phyloP scores from a whole-genome alignment of 2,329 filamentous ascomycete genomes.

The Ophiostoma ulmi region DNA sequence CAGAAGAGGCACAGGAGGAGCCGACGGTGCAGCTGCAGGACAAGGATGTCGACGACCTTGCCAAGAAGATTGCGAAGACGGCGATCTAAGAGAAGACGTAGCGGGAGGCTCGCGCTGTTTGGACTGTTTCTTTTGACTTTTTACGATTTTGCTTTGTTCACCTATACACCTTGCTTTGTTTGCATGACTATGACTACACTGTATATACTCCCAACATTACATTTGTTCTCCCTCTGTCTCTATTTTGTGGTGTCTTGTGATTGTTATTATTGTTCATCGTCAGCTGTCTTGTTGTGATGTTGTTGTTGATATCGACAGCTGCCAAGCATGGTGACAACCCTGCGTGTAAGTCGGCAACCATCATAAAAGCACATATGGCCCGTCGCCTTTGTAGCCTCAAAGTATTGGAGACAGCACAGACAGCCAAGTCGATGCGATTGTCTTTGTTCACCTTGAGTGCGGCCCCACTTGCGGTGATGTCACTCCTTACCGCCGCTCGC shows the following conservation, averaged over 20 bases:
- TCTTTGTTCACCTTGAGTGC: background rate
- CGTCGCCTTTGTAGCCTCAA: background rate
- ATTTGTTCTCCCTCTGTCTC: background rate
- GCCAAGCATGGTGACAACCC: background rate
- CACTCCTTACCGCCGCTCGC: background rate
- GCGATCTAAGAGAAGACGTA: constrained; percentile 37
- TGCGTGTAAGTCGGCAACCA: background rate
- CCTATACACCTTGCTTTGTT: constrained; percentile 16
- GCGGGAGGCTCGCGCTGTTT: background rate
- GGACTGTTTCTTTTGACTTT: background rate
- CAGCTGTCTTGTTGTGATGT: background rate
- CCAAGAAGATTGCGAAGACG: constrained; percentile 70
- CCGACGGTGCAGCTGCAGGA: constrained; percentile 67
- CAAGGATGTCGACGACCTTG: constrained; percentile 74
- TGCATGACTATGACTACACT: constrained; percentile 13
- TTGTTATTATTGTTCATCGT: background rate
- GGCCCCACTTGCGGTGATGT: constrained; percentile 14
- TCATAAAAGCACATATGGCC: background rate
- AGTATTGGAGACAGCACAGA: background rate
- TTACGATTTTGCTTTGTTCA: background rate
- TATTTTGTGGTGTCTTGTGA: no score
- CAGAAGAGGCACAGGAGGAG: constrained; percentile 67
- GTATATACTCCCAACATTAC: constrained; percentile 15
- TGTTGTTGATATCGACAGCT: background rate
- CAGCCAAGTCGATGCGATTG: background rate